Evolutionary conservation across 441 rosid genomes (phyloP).

Genomic region (Brassica hybrid): DNA sequence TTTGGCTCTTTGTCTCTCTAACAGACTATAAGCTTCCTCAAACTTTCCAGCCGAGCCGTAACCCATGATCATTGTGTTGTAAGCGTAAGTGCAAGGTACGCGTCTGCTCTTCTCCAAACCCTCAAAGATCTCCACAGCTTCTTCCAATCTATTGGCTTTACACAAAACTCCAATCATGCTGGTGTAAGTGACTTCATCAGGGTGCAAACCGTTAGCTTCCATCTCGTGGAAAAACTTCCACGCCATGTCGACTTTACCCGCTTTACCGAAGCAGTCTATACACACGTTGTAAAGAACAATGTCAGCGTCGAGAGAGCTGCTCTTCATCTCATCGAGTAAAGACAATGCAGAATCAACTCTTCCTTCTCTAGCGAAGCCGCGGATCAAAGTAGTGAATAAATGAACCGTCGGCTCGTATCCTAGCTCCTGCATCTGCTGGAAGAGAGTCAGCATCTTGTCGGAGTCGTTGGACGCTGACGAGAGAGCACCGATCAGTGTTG

Average conservation of each 20-base stretch:
- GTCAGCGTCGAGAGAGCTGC: constrained; percentile 74
- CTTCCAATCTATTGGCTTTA: constrained; percentile 76
- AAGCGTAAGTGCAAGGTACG: constrained; percentile 91
- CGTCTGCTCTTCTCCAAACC: constrained; percentile 65
- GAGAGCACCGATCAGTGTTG: constrained; percentile 87
- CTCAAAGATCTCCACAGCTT: constrained; percentile 86
- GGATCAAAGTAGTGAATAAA: constrained; percentile 82
- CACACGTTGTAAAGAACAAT: constrained; percentile 93
- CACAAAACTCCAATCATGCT: constrained; percentile 95
- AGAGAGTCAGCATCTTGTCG: constrained; percentile 74
- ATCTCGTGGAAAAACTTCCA: constrained; percentile 98
- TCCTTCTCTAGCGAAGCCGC: constrained; percentile 82
- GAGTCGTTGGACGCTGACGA: constrained; percentile 55
- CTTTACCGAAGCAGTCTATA: constrained; percentile 93
- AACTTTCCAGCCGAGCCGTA: constrained; percentile 88
- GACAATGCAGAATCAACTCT: constrained; percentile 82
- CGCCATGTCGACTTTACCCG: constrained; percentile 88
- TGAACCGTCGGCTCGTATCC: constrained; percentile 87
- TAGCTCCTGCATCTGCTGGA: constrained; percentile 91
- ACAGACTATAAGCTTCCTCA: constrained; percentile 73
- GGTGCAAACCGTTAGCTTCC: constrained; percentile 65
- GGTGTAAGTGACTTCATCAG: constrained; percentile 90
- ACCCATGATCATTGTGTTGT: constrained; percentile 97
- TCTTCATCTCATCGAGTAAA: constrained; percentile 90
- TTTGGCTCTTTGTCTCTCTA: constrained; percentile 86